Evolutionary conservation across 2,329 filamentous ascomycete species (phyloP).

Genomic region (Microascus cirrosus): DNA sequence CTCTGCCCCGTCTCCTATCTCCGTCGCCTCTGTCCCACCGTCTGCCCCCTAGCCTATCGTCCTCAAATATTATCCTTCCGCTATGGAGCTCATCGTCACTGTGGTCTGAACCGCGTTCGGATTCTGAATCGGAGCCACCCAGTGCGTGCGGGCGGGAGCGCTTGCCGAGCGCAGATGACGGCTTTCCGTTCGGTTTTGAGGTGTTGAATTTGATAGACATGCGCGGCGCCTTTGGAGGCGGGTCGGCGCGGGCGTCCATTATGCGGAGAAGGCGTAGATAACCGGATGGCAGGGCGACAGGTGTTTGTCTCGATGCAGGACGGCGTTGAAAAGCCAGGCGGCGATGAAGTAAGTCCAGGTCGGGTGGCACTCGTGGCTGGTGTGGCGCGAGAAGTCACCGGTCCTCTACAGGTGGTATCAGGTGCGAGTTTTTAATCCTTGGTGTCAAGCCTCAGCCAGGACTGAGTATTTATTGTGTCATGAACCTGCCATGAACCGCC

Average conservation of each 20-base stretch:
- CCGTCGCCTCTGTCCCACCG: not conserved
- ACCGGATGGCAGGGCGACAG: no score
- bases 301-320: no score
- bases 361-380: no score
- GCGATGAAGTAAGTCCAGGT: no score
- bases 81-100: conserved; percentile 5
- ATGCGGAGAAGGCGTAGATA: no score
- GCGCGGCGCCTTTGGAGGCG: conserved; percentile 6
- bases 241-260: not conserved
- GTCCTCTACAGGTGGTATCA: no score
- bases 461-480: no score
- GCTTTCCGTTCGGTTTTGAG: conserved; percentile 2
- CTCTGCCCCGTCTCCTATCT: not conserved
- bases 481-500: no score
- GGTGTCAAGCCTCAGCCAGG: no score
- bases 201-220: conserved; percentile 9
- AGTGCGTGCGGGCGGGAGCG: conserved; percentile 6
- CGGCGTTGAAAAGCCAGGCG: no score
- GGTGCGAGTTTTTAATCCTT: no score
- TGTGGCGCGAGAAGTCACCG: no score
- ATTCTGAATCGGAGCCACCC: conserved; percentile 8
- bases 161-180: conserved; percentile 8
- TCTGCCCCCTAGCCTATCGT: not conserved
- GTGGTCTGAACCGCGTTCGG: conserved; percentile 1
- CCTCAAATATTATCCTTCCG: conserved; percentile 6